phyloP scores from a whole-genome alignment of 1,284 basidiomycete genomes.

The Boletellus deceptivus region DNA sequence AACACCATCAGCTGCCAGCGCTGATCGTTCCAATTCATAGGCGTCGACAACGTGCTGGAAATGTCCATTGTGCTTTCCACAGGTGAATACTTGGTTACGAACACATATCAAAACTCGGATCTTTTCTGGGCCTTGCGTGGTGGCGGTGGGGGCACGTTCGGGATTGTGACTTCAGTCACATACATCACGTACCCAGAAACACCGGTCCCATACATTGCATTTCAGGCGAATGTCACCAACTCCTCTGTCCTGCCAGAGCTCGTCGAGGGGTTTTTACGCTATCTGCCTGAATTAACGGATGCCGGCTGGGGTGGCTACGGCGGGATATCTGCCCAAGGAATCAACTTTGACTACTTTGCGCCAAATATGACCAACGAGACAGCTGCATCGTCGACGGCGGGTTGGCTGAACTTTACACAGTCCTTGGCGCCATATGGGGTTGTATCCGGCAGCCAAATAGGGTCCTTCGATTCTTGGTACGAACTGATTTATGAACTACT shows the following conservation, averaged over 20 bases:
- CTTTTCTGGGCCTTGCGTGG: slow-evolving; percentile 45
- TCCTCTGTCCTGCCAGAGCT: background rate
- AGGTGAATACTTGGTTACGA: slow-evolving; percentile 16
- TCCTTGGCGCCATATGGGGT: slow-evolving; percentile 24
- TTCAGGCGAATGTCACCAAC: background rate
- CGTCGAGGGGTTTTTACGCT: background rate
- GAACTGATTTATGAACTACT: slow-evolving; percentile 21
- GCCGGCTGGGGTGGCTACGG: background rate
- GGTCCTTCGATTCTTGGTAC: slow-evolving; percentile 27
- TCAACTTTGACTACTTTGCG: background rate
- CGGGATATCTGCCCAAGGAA: background rate
- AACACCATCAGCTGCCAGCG: background rate
- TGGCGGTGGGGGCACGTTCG: background rate
- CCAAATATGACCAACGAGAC: background rate
- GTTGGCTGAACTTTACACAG: background rate
- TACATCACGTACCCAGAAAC: background rate
- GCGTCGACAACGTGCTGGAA: slow-evolving; percentile 43
- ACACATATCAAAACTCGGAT: slow-evolving; percentile 16
- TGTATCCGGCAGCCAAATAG: slow-evolving; percentile 9
- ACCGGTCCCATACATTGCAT: background rate
- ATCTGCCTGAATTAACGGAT: background rate
- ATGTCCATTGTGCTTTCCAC: slow-evolving; percentile 23
- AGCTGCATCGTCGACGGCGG: background rate
- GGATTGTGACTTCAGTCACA: background rate
- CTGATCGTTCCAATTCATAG: slow-evolving; percentile 18